Evolutionary conservation across 148 eudicot species (phyloP), one percentile per base, ranked within the genome.

Genomic region (Amaranthus cruentus): DNA sequence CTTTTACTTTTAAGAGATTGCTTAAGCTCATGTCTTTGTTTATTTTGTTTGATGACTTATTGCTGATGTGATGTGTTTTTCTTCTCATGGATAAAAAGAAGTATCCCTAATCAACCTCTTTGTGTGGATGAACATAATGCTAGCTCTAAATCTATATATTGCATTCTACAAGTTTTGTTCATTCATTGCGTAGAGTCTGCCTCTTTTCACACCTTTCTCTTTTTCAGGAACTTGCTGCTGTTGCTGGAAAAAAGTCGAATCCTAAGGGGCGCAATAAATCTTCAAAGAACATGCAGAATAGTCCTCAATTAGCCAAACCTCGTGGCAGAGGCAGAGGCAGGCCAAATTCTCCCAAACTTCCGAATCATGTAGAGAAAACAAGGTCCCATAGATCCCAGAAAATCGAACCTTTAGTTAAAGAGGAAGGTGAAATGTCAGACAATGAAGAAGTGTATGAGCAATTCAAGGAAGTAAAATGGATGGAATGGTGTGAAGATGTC

Each of bases 401-500:
- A 81, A 81, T 48, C 42, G 99, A 96, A 81, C 90, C 91, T 69
- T 82, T 92, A 65, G 87, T 81, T 28, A 96, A 92, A 84, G 99
- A 96, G 83, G 99, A 96, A 88, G 99, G 99, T 77, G 99, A 96
- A 85, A 92, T 96, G 99, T 96, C 99, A 3, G 99, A 86, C 75
- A 87, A 81, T 77, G 99, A 90, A 77, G 98, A 93, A 81, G 99
- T 92, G 5, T 96, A 93, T 68, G 96, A 92, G 92, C 99, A 96
- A 70, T 96, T 92, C 74, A 96, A 92, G 88, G 99, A 96, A 83
- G 99, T 92, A 68, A 96, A 96, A 84, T 96, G 99, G 99, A 96
- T 87, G 97, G 99, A 96, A 84, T 96, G 99, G 99, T 96, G 99
- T 87, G 91, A 90, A 84, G 99, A 96, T 84, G 91, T 96, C 81